Percentiles rank a stretch among this genome's conserved stretches.
These are phyloP conservation scores for Beauveria brongniartii DNA, from an alignment of 2,329 filamentous ascomycete genomes.

Conservation along the genomic window DNA sequence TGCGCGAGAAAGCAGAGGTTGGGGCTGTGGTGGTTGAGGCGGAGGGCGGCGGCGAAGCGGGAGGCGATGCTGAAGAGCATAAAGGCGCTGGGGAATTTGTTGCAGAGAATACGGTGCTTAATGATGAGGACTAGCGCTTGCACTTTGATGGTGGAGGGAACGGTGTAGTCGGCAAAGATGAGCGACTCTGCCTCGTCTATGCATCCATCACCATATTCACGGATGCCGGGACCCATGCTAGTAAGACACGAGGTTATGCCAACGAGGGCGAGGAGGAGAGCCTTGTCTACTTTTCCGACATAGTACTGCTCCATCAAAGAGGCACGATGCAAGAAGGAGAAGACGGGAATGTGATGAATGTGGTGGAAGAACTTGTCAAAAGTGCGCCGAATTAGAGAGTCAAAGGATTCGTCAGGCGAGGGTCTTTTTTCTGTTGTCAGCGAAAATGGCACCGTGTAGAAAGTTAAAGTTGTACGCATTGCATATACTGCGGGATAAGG, in stretches of 20 bases:
- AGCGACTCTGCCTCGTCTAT: slow-evolving; percentile 46
- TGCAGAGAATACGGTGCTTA: slow-evolving; percentile 36
- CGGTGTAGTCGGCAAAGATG: slow-evolving; percentile 44
- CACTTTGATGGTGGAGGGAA: slow-evolving; percentile 49
- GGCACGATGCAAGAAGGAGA: slow-evolving; percentile 50
- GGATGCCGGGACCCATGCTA: slow-evolving; percentile 43
- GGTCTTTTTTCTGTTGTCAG: slow-evolving; percentile 20
- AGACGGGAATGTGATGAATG: slow-evolving; percentile 51
- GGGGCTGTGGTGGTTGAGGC: slow-evolving; percentile 34
- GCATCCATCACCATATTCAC: slow-evolving; percentile 45
- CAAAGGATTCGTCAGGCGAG: slow-evolving; percentile 35
- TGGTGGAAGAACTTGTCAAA: slow-evolving; percentile 52
- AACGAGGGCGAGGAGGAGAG: slow-evolving; percentile 45
- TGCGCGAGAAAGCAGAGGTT: slow-evolving; percentile 32
- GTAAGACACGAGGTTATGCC: slow-evolving; percentile 49
- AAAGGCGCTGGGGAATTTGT: slow-evolving; percentile 36
- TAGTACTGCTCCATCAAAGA: slow-evolving; percentile 53
- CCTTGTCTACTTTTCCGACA: slow-evolving; percentile 46
- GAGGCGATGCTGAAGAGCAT: slow-evolving; percentile 36
- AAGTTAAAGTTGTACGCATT: not conserved
- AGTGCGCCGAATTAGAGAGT: slow-evolving; percentile 41
- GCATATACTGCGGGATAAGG: not conserved
- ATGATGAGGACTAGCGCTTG: slow-evolving; percentile 38
- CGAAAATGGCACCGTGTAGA: not conserved
- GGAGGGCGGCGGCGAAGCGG: slow-evolving; percentile 33